A percentile compares a stretch with the other conserved stretches of the same genome.
Evolutionary conservation across 1,284 basidiomycete species (phyloP).

Genomic region (Athelia psychrophila): DNA sequence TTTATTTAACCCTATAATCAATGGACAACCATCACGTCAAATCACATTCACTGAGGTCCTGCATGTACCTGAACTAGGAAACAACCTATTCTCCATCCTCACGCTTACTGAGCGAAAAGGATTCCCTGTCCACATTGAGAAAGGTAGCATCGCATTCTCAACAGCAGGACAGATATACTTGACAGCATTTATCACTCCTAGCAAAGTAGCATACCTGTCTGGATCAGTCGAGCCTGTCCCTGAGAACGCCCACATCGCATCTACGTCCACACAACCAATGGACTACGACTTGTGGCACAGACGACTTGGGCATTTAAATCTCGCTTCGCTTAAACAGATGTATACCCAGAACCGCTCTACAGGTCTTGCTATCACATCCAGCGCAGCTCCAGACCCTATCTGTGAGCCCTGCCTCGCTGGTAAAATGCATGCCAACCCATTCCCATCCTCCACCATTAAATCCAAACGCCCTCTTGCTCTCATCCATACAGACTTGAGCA

Average conservation of each 20-base stretch:
- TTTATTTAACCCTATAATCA: slow-evolving; percentile 13
- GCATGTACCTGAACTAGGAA: slow-evolving; percentile 7
- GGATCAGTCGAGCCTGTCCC: not conserved
- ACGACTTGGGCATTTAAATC: slow-evolving; percentile 12
- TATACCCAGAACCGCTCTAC: slow-evolving; percentile 1
- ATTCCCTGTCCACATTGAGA: slow-evolving; percentile 11
- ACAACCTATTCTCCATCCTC: slow-evolving; percentile 8
- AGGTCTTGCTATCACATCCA: not conserved
- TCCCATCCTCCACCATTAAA: slow-evolving; percentile 12
- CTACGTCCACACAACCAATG: slow-evolving; percentile 10
- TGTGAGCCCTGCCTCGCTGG: slow-evolving; percentile 27
- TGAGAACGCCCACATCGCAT: not conserved
- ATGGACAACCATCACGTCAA: slow-evolving; percentile 2
- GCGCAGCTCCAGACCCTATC: slow-evolving; percentile 15
- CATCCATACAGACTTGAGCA: slow-evolving; percentile 23
- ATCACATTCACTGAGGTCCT: slow-evolving; percentile 3
- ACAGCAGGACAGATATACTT: not conserved
- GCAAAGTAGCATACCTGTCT: not conserved
- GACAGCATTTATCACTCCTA: not conserved
- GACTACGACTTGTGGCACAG: slow-evolving; percentile 13
- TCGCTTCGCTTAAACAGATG: not conserved
- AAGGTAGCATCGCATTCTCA: slow-evolving; percentile 8
- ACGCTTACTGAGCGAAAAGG: not conserved
- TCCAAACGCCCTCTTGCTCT: slow-evolving; percentile 16
- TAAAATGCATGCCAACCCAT: slow-evolving; percentile 18